Percentiles rank a stretch among this genome's conserved stretches.
Conservation (phyloP, 169 alveolate genomes). For the Plasmodium vinckei region DNA sequence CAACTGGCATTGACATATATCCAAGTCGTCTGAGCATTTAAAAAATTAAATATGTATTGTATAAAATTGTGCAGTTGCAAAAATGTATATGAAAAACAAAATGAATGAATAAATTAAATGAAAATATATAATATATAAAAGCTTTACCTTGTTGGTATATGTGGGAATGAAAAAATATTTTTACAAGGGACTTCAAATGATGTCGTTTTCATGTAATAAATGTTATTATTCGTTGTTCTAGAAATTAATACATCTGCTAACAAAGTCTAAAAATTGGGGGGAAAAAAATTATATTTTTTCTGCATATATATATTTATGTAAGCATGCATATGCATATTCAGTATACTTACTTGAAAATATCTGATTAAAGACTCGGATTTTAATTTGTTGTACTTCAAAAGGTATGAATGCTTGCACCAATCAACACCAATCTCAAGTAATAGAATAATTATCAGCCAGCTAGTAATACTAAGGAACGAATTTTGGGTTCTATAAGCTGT, state of each 20-base stretch:
- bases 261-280: slow-evolving; percentile 41
- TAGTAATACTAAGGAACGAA: slow-evolving; percentile 79
- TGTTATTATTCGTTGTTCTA: slow-evolving; percentile 71
- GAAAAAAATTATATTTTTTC: background rate
- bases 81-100: too few relatives aligned
- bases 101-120: too few relatives aligned
- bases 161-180: slow-evolving; percentile 82
- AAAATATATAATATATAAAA: slow-evolving; percentile 8
- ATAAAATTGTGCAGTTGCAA: too few relatives aligned
- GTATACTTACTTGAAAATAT: slow-evolving; percentile 67
- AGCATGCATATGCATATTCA: background rate
- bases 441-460: slow-evolving; percentile 84
- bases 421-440: slow-evolving; percentile 89
- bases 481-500: slow-evolving; percentile 81
- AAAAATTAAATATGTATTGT: background rate
- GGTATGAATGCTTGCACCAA: slow-evolving; percentile 88
- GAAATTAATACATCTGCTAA: slow-evolving; percentile 82
- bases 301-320: background rate
- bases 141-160: slow-evolving; percentile 78
- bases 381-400: slow-evolving; percentile 88
- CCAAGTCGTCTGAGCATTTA: slow-evolving; percentile 79
- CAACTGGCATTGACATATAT: slow-evolving; percentile 84
- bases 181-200: slow-evolving; percentile 81
- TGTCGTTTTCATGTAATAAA: slow-evolving; percentile 58
- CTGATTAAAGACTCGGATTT: slow-evolving; percentile 81